Base-by-base conservation (phyloP, 768 basidiomycete genomes). In the Boletus eberwhitei region DNA sequence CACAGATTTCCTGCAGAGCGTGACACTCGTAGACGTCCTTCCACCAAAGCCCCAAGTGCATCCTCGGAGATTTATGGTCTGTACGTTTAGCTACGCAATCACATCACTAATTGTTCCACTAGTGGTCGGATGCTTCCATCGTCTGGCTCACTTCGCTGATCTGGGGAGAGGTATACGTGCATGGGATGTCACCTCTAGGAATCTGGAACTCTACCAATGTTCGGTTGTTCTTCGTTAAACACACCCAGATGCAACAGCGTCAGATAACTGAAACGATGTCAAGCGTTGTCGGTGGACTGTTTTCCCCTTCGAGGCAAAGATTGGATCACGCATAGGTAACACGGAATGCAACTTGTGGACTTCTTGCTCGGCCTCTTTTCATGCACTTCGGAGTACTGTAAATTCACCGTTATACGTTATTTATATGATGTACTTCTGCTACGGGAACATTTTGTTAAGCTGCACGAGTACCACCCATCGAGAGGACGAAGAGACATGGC, bases 91-190 rank as follows among this genome's bases (percentile, higher is more conserved):
- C 48, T 43, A 41, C 40, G 42, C 32, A 37, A 22, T 29, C 6
- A 53, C 31, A 2, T n/a, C 34, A 45, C 50, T 52, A 26, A 54
- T 39, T 50, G 50, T 39, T 44, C 8, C 12, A 43, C 9, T 53
- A 95, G 91, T 97, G 94, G 94, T 90, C 93, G 13, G 90, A 94
- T 60, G 87, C 91, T 2, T 94, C 93, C 3, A 77, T 89, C 55
- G 80, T 94, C 17, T 98, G 97, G 96, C 78, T 96, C 36, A 90
- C 93, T 5, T 93, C 91, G 1, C 74, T 98, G 50, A 86, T 95
- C 21, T 99, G 96, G 94, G 95, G 97, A 38, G 92, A 95, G 67
- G 82, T 96, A 19, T 99, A 95, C 66, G 88, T 97, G 21, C 86
- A 88, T 44, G 89, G 87, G 6, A 89, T 95, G 84, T 83, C 86